Base-by-base conservation (phyloP, 1,284 basidiomycete genomes). In the Moesziomyces antarcticus region DNA sequence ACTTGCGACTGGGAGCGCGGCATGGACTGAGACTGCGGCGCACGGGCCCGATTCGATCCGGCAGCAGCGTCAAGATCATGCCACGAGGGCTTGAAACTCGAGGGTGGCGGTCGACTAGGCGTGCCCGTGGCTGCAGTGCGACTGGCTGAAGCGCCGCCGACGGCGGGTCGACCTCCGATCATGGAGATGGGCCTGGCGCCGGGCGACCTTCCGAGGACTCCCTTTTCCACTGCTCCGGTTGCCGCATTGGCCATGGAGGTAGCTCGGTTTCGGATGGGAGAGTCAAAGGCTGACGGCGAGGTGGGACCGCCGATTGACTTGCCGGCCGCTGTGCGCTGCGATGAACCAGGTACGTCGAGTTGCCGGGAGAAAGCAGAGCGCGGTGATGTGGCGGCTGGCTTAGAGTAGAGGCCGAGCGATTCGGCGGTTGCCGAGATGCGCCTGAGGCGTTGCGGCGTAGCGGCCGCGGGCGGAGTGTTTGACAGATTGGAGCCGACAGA, bases 341-440 rank as follows among this genome's bases (percentile, higher is more conserved):
- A 35, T 5, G 48, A 30, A 21, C 49, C 35, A 8, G 66, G 66
- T 13, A 69, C 66, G 14, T 63, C 59, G 10, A 69, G 52, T 45
- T 69, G 66, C 42, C 66, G 52, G n/a, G 56, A 33, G 1, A 40
- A 8, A 13, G 44, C 60, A 25, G 56, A 27, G 16, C 71, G 56
- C 3, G 57, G 58, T 25, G 71, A 58, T 9, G 71, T 65, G n/a
- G 71, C 69, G 45, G 61, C 33, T 13, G 55, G 49, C 21, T 69
- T 49, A 42, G 42, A 49, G 21, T 56, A 52, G 51, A 63, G 21
- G n/a, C 58, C 66, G 3, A 74, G 59, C 20, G 67, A 56, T 11
- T 67, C 73, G 16, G 68, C 63, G 3, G 73, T 71, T 5, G 67
- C 73, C 11, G 75, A 73, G 30, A 73, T 66, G 42, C 75, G 56